phyloP scores from a whole-genome alignment of 495 filamentous ascomycete species.

The Aspergillus mulundensis region DNA sequence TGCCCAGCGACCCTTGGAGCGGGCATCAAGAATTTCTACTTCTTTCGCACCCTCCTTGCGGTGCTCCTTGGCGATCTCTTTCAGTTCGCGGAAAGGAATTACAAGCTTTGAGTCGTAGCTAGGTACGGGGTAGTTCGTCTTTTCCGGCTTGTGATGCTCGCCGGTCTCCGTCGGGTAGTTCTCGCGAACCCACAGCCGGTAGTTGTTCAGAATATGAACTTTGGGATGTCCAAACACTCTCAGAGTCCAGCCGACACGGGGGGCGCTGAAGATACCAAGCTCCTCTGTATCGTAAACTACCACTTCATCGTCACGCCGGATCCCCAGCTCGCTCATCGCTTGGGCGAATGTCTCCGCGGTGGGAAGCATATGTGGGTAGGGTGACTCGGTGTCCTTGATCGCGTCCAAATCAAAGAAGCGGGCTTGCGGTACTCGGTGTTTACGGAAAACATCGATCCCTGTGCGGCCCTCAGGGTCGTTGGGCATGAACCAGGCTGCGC shows the following conservation, averaged over 20 bases:
- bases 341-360: slow-evolving; percentile 71
- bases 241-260: slow-evolving; percentile 89
- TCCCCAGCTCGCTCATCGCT: slow-evolving; percentile 84
- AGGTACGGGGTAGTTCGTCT: slow-evolving; percentile 53
- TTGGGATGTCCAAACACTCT: slow-evolving; percentile 84
- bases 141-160: slow-evolving; percentile 55
- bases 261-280: slow-evolving; percentile 88
- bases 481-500: slow-evolving; percentile 93
- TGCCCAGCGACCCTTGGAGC: slow-evolving; percentile 72
- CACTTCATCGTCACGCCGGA: slow-evolving; percentile 77
- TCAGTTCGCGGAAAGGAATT: slow-evolving; percentile 74
- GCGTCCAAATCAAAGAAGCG: slow-evolving; percentile 97
- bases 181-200: slow-evolving; percentile 80
- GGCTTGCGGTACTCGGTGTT: slow-evolving; percentile 74
- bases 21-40: slow-evolving; percentile 87
- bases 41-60: slow-evolving; percentile 75
- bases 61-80: slow-evolving; percentile 65
- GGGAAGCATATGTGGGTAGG: slow-evolving; percentile 97
- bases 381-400: slow-evolving; percentile 78
- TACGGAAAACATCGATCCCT: slow-evolving; percentile 70
- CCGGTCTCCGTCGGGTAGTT: slow-evolving; percentile 77
- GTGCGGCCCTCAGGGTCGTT: slow-evolving; percentile 74
- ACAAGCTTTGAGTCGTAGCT: slow-evolving; percentile 52
- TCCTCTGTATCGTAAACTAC: slow-evolving; percentile 91
- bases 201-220: slow-evolving; percentile 93